Percentiles rank a stretch among this genome's conserved stretches.
phyloP scores from a whole-genome alignment of 2,329 filamentous ascomycete species.

The Penicillium sp. region DNA sequence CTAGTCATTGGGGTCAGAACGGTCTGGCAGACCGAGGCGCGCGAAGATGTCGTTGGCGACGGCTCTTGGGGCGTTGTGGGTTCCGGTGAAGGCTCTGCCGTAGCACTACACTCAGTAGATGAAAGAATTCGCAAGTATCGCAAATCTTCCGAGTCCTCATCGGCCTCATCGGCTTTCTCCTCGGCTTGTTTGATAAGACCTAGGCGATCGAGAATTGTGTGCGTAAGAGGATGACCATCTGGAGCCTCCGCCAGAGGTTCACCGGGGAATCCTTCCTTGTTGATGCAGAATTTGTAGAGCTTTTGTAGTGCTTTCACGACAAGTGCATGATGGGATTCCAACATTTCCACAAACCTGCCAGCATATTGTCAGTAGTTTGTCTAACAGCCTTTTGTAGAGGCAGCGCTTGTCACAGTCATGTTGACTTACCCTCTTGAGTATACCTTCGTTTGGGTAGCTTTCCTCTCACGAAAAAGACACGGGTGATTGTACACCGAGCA shows the following conservation, averaged over 20 bases:
- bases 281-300: conserved; percentile 38
- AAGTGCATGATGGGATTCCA: conserved; percentile 40
- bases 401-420: neutral
- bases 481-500: conserved; percentile 41
- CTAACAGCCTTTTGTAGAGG: too few species aligned
- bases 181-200: conserved; percentile 41
- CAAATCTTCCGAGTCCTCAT: conserved; percentile 32
- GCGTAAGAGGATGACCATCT: conserved; percentile 38
- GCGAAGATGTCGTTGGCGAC: conserved; percentile 20
- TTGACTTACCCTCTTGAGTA: conserved; percentile 38
- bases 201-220: conserved; percentile 39
- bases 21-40: conserved; percentile 14
- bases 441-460: conserved; percentile 40
- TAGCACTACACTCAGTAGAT: conserved; percentile 33
- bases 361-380: neutral
- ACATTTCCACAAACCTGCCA: conserved; percentile 40
- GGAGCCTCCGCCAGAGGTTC: conserved; percentile 35
- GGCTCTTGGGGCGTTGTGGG: conserved; percentile 30
- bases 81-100: conserved; percentile 36
- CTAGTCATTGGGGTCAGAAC: conserved; percentile 8
- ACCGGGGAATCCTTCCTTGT: conserved; percentile 40
- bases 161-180: conserved; percentile 32
- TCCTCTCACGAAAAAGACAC: conserved; percentile 41
- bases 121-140: conserved; percentile 33
- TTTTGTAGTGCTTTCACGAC: conserved; percentile 40